A percentile compares a stretch with the other conserved stretches of the same genome.
These are phyloP conservation scores for Tinospora cordifolia DNA, from an alignment of 164 flowering plant species.

Conservation along the genomic window DNA sequence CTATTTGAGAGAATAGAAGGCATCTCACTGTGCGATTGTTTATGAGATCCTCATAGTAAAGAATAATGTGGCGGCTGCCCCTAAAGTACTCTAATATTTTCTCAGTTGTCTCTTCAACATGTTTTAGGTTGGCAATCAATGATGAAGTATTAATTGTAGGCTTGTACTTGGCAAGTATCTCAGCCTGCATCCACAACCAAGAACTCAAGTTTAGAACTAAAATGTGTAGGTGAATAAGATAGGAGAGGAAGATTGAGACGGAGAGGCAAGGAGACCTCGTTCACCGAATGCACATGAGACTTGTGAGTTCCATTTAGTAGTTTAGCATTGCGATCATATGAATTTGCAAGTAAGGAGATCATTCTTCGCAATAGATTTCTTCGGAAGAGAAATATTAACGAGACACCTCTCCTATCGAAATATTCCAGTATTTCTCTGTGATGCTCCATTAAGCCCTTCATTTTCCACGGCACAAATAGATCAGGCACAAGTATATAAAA, in stretches of 20 bases:
- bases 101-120: conserved; percentile 24
- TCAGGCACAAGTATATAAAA: neutral
- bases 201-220: neutral
- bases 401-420: conserved; percentile 38
- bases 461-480: neutral
- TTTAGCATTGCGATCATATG: conserved; percentile 47
- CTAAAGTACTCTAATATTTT: conserved; percentile 48
- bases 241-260: conserved; percentile 1
- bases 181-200: conserved; percentile 38
- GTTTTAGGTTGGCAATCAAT: conserved; percentile 32
- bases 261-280: conserved; percentile 36
- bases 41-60: conserved; percentile 60
- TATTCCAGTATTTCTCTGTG: conserved; percentile 30
- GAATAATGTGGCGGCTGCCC: conserved; percentile 47
- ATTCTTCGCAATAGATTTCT: conserved; percentile 46
- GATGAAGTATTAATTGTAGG: conserved; percentile 37
- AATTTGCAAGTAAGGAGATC: conserved; percentile 55
- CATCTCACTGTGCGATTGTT: conserved; percentile 40
- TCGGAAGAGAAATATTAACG: conserved; percentile 50
- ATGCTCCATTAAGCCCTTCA: conserved; percentile 40
- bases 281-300: conserved; percentile 53
- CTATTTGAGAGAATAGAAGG: neutral
- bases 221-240: neutral
- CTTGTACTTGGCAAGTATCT: conserved; percentile 51
- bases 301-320: conserved; percentile 64